Evolutionary conservation across 176 grass and related monocot genomes (phyloP).

Genomic region (Ensete glaucum): DNA sequence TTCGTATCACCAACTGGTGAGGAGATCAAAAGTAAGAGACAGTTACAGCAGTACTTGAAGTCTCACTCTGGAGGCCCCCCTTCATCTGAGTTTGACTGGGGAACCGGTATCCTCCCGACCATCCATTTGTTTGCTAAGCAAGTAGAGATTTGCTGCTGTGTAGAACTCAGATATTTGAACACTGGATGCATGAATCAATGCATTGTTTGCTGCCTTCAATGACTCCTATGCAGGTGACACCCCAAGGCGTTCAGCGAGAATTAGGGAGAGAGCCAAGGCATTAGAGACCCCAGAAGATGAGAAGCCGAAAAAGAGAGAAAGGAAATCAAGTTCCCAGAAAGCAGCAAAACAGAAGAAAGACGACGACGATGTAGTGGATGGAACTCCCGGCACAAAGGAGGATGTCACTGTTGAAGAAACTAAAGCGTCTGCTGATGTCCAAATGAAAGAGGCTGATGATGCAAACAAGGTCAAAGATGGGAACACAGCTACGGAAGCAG

Average conservation of each 20-base stretch:
- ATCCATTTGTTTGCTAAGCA: conserved; percentile 3
- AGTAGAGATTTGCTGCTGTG: background rate
- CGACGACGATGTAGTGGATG: conserved; percentile 2
- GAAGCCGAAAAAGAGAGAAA: conserved; percentile 42
- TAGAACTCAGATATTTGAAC: background rate
- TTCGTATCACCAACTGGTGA: conserved; percentile 82
- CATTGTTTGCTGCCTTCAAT: conserved; percentile 8
- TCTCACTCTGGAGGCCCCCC: conserved; percentile 62
- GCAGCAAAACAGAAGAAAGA: conserved; percentile 43
- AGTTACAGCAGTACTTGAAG: conserved; percentile 70
- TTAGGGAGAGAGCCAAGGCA: conserved; percentile 77
- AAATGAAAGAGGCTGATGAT: conserved; percentile 49
- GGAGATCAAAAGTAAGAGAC: conserved; percentile 85
- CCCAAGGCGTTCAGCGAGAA: conserved; percentile 77
- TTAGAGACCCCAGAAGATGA: conserved; percentile 65
- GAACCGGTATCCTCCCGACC: conserved; percentile 46
- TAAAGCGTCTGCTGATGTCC: conserved; percentile 25
- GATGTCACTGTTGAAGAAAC: conserved; percentile 26
- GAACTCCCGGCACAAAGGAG: background rate
- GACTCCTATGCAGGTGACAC: conserved; percentile 63
- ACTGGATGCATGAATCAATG: background rate
- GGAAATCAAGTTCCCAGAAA: conserved; percentile 30
- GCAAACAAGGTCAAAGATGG: conserved; percentile 25
- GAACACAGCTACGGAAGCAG: conserved; percentile 8
- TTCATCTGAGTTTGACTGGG: conserved; percentile 85